Conservation (phyloP, 139 green algal species). For the Pleodorina starrii region DNA sequence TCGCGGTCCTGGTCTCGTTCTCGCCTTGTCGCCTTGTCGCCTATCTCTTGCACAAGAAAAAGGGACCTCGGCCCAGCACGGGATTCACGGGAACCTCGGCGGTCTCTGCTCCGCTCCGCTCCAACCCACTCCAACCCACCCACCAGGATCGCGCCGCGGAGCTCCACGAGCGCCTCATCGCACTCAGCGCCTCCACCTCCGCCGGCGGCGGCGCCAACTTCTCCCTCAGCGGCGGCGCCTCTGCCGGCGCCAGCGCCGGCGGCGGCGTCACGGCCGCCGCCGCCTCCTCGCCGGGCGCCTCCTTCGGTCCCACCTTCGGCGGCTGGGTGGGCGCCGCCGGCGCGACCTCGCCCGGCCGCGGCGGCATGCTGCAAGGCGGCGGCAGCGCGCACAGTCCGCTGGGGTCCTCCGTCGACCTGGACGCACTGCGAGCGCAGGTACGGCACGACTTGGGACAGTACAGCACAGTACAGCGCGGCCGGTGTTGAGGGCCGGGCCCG, state of each 20-base stretch:
- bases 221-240: not conserved
- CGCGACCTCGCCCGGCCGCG: no score
- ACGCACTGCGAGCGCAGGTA: slow-evolving; percentile 45
- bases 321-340: not conserved
- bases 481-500: no score
- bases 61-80: no score
- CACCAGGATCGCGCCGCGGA: slow-evolving; percentile 7
- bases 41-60: no score
- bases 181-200: slow-evolving; percentile 9
- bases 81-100: no score
- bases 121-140: not conserved
- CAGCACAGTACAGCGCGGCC: no score
- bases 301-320: not conserved
- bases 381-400: not conserved
- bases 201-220: not conserved
- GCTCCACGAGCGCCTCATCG: not conserved
- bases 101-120: no score
- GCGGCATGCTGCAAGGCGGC: not conserved
- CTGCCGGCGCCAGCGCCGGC: not conserved
- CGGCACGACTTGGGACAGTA: no score
- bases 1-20: no score
- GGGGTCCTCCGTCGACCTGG: slow-evolving; percentile 25
- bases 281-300: not conserved
- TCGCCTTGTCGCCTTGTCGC: no score
- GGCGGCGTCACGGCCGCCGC: not conserved